Base-by-base conservation (phyloP, 495 filamentous ascomycete species). In the Lineolata rhizophorae region DNA sequence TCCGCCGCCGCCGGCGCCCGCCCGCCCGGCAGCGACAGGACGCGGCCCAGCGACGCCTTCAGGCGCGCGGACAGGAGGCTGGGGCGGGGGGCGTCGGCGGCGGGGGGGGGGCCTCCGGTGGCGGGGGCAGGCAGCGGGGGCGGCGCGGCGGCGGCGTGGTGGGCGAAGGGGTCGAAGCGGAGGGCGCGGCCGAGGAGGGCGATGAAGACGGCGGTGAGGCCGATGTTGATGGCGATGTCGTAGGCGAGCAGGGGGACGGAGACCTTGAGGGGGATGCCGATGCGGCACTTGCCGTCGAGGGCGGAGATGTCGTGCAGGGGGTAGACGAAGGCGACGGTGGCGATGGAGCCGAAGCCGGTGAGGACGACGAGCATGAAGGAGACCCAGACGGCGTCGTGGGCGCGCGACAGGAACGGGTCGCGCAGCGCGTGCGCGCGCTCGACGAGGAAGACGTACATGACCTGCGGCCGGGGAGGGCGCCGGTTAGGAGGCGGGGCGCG, bases 361-460 rank as follows among this genome's bases (percentile, higher is more conserved):
- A 42, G 19, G n/a, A 55, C 35, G 18, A 45, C 22, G 14, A 39
- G 20, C 35, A 53, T 51, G 27, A 45, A 37, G 14, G 27, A 1
- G 12, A 47, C 30, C 40, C 45, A 54, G 25, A 52, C 32, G 35
- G 37, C 38, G 30, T 54, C 51, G 11, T 35, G 21, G 15, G 30
- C 16, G 12, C 51, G 36, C 1, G 22, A 4, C 5, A 42, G 19
- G 9, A 34, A 41, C 2, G 36, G 35, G 3, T 35, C 36, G 16
- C 51, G 46, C 19, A 54, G 25, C 11, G 39, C 42, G 37, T 57
- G 47, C 6, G 45, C 39, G 16, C 51, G 45, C 27, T 57, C 53
- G 11, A 50, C 45, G 4, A 57, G 42, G 36, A 57, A 54, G 18
- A 56, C 27, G 18, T 56, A 51, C 40, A 30, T 8, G 27, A 24